Base-by-base conservation (phyloP, 352 stramenopile species). In the Plasmopara viticola region DNA sequence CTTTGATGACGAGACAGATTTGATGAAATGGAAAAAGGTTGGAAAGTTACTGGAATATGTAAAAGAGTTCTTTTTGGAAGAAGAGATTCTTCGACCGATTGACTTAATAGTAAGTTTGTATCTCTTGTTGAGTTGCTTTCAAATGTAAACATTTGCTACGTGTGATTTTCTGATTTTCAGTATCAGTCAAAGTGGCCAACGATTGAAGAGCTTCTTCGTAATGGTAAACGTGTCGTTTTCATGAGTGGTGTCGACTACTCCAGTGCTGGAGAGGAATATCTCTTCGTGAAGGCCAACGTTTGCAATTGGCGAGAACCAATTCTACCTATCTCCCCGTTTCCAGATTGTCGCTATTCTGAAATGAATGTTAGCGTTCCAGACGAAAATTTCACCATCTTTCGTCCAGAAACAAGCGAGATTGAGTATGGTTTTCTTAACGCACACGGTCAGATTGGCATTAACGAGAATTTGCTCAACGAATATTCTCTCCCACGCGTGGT, bases 21-120 rank as follows among this genome's bases (percentile, higher is more conserved):
- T 94, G 0, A 75, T 80, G 58, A 74, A 73, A 30, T 94, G 83
- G 83, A 86, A 94, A 33, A 94, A 94, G 49, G 72, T 91, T 6
- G 42, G 54, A 40, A 85, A 64, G 14, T 48, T 91, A 43, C 51
- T 91, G 41, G 70, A 72, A 9, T 80, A 87, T 54, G 53, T 94
- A 37, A 84, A 81, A 44, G 44, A 62, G 18, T 66, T 79, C n/a
- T 91, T 91, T 37, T 38, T 52, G 5, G 47, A 74, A 17, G 60
- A 78, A 15, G 78, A 91, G 49, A 86, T 90, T 17, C 54, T 94
- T 4, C 45, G 73, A 41, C 80, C 83, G 2, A 62, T 74, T 13
- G 82, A 93, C 48, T 63, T 88, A 10, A 57, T 65, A 54, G 69
- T 84, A 38, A 64, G 66, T 54, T 53, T 25, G 14, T 46, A n/a